Percentiles rank a stretch among this genome's conserved stretches.
These are phyloP conservation scores for Stentor coeruleus DNA, from an alignment of 73 alveolate species.

Conservation along the genomic window DNA sequence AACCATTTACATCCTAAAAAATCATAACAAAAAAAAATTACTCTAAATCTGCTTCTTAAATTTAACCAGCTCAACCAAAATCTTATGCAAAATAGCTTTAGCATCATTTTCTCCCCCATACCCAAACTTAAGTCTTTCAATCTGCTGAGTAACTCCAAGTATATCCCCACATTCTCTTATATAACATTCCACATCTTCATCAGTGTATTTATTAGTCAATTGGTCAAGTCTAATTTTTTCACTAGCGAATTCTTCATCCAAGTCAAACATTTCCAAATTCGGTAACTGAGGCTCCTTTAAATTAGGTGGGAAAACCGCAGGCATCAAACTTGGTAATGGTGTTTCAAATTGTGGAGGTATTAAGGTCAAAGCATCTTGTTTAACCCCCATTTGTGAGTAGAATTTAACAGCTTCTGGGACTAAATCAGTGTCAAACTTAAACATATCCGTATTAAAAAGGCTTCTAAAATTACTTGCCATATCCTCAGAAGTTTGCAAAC, in stretches of 20 bases:
- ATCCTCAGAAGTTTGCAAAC: slow-evolving; percentile 82
- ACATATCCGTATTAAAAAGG: slow-evolving; percentile 69
- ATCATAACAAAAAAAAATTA: not conserved
- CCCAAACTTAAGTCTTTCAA: slow-evolving; percentile 40
- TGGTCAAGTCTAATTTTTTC: slow-evolving; percentile 92
- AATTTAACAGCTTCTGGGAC: slow-evolving; percentile 85
- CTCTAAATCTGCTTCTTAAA: not conserved
- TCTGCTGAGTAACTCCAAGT: slow-evolving; percentile 78
- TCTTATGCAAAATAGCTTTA: slow-evolving; percentile 12
- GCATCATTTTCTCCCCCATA: slow-evolving; percentile 24
- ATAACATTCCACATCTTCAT: slow-evolving; percentile 89
- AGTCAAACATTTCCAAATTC: slow-evolving; percentile 90
- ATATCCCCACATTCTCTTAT: slow-evolving; percentile 89
- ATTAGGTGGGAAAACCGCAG: slow-evolving; percentile 98
- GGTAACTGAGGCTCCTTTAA: slow-evolving; percentile 96
- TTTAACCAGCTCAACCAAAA: slow-evolving; percentile 17
- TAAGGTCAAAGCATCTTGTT: slow-evolving; percentile 89
- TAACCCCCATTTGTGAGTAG: slow-evolving; percentile 69
- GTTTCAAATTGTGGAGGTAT: slow-evolving; percentile 99
- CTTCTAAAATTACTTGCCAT: slow-evolving; percentile 82
- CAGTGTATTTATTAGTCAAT: slow-evolving; percentile 88
- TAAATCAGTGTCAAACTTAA: slow-evolving; percentile 83
- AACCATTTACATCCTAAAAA: not conserved
- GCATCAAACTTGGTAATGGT: slow-evolving; percentile 88
- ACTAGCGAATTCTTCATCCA: slow-evolving; percentile 96